Evolutionary conservation across 305 asterid genomes (phyloP), one percentile per base, ranked within the genome.

Genomic region (Coffea humblotiana): DNA sequence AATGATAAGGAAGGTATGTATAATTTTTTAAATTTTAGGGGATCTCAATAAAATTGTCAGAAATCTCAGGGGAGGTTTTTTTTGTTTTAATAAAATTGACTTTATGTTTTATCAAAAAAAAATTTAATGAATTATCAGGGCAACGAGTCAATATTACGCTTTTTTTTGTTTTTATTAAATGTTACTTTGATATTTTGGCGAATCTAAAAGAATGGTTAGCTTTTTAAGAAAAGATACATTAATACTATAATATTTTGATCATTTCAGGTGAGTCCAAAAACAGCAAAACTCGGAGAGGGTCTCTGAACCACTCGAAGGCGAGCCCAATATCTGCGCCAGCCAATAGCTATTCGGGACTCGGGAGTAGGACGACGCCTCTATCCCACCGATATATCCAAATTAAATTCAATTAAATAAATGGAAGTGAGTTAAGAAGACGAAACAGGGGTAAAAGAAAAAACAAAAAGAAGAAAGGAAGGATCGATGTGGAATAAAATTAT

Each of bases 231-330:
- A 32, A 32, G 32, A 32, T 32, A 32, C 32, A 32, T 32, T 32
- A 32, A 32, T 32, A 32, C 32, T 32, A 32, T 1, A 29, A 29
- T 32, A 32, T 32, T 32, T 32, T 32, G 70, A 65, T 3, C 29
- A 64, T 64, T 19, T 1, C 25, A 10, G 56, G 56, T 18, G 64
- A 19, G 64, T 56, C 64, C 64, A 56, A 56, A 4, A 48, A 47
- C 43, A 3, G 58, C 16, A 81, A 45, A 82, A 78, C 51, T 79
- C 2, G 35, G 0, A 90, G 86, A 81, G 48, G 77, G 52, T 71
- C 71, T 58, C 35, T 29, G 72, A 51, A 79, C 97, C 97, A 92
- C 93, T 82, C 89, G 86, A 87, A 82, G 64, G 67, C 40, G 78
- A 77, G 27, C 79, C 81, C 85, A 87, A 86, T 84, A 87, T 93